Percentiles rank a stretch among this genome's conserved stretches.
phyloP scores from a whole-genome alignment of 495 filamentous ascomycete genomes.

The Staphylotrichum longicolle region DNA sequence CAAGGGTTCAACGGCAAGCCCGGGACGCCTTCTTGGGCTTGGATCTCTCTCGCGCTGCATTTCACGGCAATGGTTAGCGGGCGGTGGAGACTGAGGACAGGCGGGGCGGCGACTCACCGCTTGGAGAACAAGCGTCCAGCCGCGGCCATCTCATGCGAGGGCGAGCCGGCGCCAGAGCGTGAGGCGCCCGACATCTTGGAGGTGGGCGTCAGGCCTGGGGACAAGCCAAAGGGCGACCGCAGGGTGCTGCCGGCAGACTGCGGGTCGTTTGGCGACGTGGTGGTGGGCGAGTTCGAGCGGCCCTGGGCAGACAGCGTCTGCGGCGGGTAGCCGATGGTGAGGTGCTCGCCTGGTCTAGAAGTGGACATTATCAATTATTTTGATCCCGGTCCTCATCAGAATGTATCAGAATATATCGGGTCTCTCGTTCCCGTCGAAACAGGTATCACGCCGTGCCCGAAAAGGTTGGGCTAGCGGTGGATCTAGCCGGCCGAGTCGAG shows the following conservation, averaged over 20 bases:
- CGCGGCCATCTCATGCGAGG: constrained; percentile 82
- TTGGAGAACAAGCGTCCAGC: constrained; percentile 79
- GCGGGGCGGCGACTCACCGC: constrained; percentile 59
- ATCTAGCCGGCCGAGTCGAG: neutral
- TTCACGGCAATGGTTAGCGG: constrained; percentile 21
- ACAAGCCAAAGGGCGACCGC: constrained; percentile 73
- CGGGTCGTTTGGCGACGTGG: constrained; percentile 84
- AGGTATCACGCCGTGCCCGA: constrained; percentile 17
- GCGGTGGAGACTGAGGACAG: constrained; percentile 20
- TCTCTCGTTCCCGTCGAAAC: constrained; percentile 21
- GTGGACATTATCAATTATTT: constrained; percentile 90
- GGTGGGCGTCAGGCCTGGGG: constrained; percentile 60
- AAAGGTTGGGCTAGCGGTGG: constrained; percentile 8
- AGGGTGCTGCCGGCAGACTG: constrained; percentile 59
- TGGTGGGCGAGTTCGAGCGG: constrained; percentile 82
- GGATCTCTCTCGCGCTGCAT: constrained; percentile 85
- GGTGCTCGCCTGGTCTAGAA: constrained; percentile 72
- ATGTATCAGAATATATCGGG: constrained; percentile 4
- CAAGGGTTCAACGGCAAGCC: constrained; percentile 77
- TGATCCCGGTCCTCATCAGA: constrained; percentile 48
- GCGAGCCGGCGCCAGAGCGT: constrained; percentile 91
- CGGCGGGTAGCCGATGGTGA: constrained; percentile 67
- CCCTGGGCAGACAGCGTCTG: constrained; percentile 59
- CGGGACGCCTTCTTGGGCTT: constrained; percentile 83
- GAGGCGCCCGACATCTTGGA: constrained; percentile 68